Evolutionary conservation across 192 early-diverging fungal species (phyloP).

Genomic region (Linnemannia exigua): DNA sequence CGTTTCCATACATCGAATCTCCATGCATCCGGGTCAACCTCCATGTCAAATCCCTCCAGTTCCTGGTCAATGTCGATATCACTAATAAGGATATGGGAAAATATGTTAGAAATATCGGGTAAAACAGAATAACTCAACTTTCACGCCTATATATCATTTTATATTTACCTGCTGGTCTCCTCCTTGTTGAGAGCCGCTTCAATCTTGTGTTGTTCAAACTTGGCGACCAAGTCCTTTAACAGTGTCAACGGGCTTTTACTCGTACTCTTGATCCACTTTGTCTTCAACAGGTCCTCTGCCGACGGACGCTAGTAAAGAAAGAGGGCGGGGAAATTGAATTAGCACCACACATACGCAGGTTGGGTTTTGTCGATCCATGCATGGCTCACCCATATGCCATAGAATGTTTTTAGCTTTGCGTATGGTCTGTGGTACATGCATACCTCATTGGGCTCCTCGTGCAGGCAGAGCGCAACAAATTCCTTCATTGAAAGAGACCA

Average conservation of each 20-base stretch:
- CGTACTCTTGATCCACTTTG: slow-evolving; percentile 79
- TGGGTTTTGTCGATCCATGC: not conserved
- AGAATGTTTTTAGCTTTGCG: not conserved
- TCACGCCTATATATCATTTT: not conserved
- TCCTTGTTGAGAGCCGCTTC: slow-evolving; percentile 41
- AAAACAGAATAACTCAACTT: slow-evolving; percentile 14
- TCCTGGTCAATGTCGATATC: slow-evolving; percentile 62
- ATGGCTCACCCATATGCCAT: not conserved
- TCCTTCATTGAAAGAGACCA: slow-evolving; percentile 89
- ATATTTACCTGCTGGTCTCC: slow-evolving; percentile 42
- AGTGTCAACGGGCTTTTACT: slow-evolving; percentile 64
- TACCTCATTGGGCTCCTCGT: slow-evolving; percentile 88
- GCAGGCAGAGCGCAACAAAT: slow-evolving; percentile 89
- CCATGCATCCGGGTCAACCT: slow-evolving; percentile 63
- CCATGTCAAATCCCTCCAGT: slow-evolving; percentile 60
- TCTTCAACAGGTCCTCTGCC: slow-evolving; percentile 89
- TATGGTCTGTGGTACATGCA: slow-evolving; percentile 3
- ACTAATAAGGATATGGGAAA: slow-evolving; percentile 26
- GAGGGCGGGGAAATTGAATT: slow-evolving; percentile 10
- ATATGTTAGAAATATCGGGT: slow-evolving; percentile 14
- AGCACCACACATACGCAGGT: not conserved
- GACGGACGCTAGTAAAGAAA: slow-evolving; percentile 75
- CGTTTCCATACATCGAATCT: slow-evolving; percentile 64
- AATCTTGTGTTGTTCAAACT: slow-evolving; percentile 74
- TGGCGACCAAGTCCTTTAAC: slow-evolving; percentile 74